Base-by-base conservation (phyloP, 306 rosid genomes). In the Cicer bijugum region DNA sequence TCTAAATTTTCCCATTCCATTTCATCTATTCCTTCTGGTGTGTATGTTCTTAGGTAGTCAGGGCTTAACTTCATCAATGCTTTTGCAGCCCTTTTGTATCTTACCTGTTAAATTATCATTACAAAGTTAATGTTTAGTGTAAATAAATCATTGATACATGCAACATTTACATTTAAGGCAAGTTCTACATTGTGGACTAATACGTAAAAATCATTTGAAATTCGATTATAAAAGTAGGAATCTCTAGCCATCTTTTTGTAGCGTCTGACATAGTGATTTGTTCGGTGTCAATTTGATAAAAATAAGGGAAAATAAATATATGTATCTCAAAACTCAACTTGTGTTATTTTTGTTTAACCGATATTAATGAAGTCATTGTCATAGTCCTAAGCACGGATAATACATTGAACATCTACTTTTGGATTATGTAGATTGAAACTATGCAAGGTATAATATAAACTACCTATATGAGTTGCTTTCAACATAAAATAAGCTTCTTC, bases 1-100 rank as follows among this genome's bases (percentile, higher is more conserved):
- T 91, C 97, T 62, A 91, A 79, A 56, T n/a, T 85, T 79, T 91
- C 97, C 98, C 98, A 91, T 28, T 89, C 87, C 88, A 91, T 91
- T 76, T 87, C 90, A 48, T 91, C 90, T 28, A 91, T 89, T 76
- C 88, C 92, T 86, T 93, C 92, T 40, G 96, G 83, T 1, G 80
- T 84, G 69, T 88, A 88, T 16, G 84, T 85, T 86, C 85, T 83
- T 1, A 93, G 81, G 85, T 93, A 93, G 9, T 86, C 90, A 1
- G 98, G 97, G 81, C 81, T 91, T 60, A 91, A 75, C 82, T 87
- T 83, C 98, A 93, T 91, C 15, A 93, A 74, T 70, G 98, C 92
- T 80, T 91, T 84, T 17, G 97, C 98, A 39, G 88, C 96, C 43
- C 94, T 93, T 83, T 85, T 85, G 74, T 93, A 93, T 77, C 98